Percentiles rank a stretch among this genome's conserved stretches.
Conservation (phyloP, 2,329 filamentous ascomycete species). For the Scytalidium lignicola region DNA sequence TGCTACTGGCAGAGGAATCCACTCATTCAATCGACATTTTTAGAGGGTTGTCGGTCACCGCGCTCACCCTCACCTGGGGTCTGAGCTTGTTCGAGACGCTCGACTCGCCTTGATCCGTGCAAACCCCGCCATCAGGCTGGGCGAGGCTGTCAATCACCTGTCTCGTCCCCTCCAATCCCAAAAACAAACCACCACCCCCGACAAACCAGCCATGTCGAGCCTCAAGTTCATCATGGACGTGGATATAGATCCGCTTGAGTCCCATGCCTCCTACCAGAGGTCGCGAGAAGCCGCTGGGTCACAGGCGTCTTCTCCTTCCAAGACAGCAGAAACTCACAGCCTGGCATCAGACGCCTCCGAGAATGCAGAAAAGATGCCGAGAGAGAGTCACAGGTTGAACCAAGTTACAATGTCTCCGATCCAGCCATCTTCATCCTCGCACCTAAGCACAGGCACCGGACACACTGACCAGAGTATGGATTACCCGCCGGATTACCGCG, state of each 20-base stretch:
- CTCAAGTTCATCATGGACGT: constrained; percentile 32
- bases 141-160: background rate
- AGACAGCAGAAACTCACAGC: constrained; percentile 15
- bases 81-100: background rate
- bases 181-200: background rate
- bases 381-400: constrained; percentile 23
- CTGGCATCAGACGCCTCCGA: constrained; percentile 16
- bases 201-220: constrained; percentile 24
- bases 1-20: background rate
- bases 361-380: constrained; percentile 16
- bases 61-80: background rate
- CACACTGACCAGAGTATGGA: constrained; percentile 22
- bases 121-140: background rate
- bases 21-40: background rate
- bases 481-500: constrained; percentile 8
- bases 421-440: constrained; percentile 9
- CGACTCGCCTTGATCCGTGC: background rate
- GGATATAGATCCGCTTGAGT: constrained; percentile 29
- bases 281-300: constrained; percentile 23
- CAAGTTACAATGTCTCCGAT: constrained; percentile 17
- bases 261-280: constrained; percentile 27
- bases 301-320: constrained; percentile 17
- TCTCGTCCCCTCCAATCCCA: background rate
- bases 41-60: background rate
- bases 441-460: constrained; percentile 12